Evolutionary conservation across 2,329 filamentous ascomycete species (phyloP).

Genomic region (Colletotrichum cordylinicola): DNA sequence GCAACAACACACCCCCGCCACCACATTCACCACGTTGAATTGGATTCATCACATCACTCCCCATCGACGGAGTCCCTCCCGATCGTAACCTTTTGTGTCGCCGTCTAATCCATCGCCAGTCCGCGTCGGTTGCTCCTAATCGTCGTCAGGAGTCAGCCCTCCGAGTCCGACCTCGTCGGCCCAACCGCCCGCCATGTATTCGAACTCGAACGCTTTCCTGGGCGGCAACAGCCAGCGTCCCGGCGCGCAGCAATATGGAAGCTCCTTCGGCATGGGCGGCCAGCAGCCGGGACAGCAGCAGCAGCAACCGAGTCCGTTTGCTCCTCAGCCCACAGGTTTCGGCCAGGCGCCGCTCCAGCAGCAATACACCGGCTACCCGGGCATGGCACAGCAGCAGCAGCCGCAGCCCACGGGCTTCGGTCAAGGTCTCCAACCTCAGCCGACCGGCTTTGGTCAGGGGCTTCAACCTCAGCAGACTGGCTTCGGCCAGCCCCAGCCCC

Average conservation of each 20-base stretch:
- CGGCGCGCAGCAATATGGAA: slow-evolving; percentile 66
- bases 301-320: slow-evolving; percentile 61
- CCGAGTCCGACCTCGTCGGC: slow-evolving; percentile 16
- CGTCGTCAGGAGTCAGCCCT: not conserved
- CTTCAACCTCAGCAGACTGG: slow-evolving; percentile 75
- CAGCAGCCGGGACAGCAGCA: slow-evolving; percentile 48
- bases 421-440: slow-evolving; percentile 50
- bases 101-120: not conserved
- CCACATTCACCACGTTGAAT: not conserved
- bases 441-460: slow-evolving; percentile 45
- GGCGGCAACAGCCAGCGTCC: slow-evolving; percentile 81
- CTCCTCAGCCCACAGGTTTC: slow-evolving; percentile 66
- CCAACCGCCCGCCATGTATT: slow-evolving; percentile 72
- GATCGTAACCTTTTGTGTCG: not conserved
- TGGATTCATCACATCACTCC: not conserved
- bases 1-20: not conserved
- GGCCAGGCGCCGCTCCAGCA: slow-evolving; percentile 60
- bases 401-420: slow-evolving; percentile 69
- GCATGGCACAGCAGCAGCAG: slow-evolving; percentile 60
- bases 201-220: slow-evolving; percentile 84
- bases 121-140: not conserved
- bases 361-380: slow-evolving; percentile 67
- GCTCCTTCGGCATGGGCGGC: slow-evolving; percentile 52
- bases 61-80: slow-evolving; percentile 7
- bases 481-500: slow-evolving; percentile 61